Percentiles rank a stretch among this genome's conserved stretches.
Conservation (phyloP, 805 yeast genomes). For the Maudiozyma bulderi region DNA sequence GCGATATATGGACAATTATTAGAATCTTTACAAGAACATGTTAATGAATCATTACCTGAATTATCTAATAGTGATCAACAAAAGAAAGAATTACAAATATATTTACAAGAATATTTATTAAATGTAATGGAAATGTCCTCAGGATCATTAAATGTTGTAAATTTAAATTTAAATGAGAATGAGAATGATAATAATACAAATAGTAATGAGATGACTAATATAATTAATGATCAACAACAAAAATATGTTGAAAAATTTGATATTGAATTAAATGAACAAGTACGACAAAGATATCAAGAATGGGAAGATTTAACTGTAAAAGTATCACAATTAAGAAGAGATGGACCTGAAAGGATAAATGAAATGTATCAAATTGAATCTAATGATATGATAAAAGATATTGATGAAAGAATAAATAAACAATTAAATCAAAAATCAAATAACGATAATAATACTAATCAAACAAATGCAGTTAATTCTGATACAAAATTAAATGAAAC, state of each 20-base stretch:
- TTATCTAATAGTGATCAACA: neutral
- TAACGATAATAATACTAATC: neutral
- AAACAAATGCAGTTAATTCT: neutral
- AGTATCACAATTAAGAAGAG: constrained; percentile 46
- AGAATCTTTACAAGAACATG: constrained; percentile 17
- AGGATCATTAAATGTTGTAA: constrained; percentile 50
- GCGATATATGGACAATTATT: constrained; percentile 23
- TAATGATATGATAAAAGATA: constrained; percentile 24
- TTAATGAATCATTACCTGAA: constrained; percentile 16
- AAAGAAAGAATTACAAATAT: constrained; percentile 10
- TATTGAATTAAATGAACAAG: constrained; percentile 46
- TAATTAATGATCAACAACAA: constrained; percentile 13
- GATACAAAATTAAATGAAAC: neutral
- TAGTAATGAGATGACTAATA: constrained; percentile 7
- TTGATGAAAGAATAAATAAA: constrained; percentile 14
- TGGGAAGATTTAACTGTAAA: constrained; percentile 56
- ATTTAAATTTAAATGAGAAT: too few relatives aligned
- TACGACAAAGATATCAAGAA: constrained; percentile 45
- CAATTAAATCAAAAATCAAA: constrained; percentile 1
- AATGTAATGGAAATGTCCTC: constrained; percentile 43
- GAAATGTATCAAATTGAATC: constrained; percentile 24
- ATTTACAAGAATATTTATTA: constrained; percentile 17
- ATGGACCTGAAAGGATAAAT: constrained; percentile 38
- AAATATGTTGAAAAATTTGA: constrained; percentile 60
- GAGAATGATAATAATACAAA: constrained; percentile 18